Conservation (phyloP, 2,329 filamentous ascomycete genomes). For the Pseudopithomyces maydicus region DNA sequence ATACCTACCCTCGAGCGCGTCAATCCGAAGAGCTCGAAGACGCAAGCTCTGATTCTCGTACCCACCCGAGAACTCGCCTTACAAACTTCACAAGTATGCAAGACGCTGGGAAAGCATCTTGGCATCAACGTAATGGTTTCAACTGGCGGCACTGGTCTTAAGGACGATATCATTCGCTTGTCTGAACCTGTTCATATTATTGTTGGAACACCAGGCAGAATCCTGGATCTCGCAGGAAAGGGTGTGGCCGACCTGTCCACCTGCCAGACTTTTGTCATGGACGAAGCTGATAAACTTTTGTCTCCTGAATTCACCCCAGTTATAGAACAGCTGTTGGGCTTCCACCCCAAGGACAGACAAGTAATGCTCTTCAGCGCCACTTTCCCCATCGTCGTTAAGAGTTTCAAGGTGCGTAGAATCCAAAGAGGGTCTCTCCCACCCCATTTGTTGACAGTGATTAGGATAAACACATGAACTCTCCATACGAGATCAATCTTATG, state of each 20-base stretch:
- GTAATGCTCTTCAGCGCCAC: conserved; percentile 99
- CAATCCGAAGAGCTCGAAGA: conserved; percentile 95
- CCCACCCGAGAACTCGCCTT: conserved; percentile 96
- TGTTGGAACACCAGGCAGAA: conserved; percentile 94
- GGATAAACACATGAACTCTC: conserved; percentile 95
- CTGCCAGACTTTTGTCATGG: conserved; percentile 99
- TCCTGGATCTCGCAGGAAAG: conserved; percentile 94
- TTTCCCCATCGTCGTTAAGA: conserved; percentile 95
- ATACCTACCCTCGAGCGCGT: conserved; percentile 95
- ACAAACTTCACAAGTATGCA: conserved; percentile 99
- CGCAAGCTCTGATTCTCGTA: conserved; percentile 93
- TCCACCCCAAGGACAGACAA: conserved; percentile 96
- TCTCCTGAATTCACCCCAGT: conserved; percentile 97
- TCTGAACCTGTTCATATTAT: conserved; percentile 96
- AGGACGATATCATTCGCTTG: conserved; percentile 95
- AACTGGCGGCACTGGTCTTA: conserved; percentile 90
- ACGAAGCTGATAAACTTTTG: conserved; percentile 96
- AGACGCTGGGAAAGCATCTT: conserved; percentile 95
- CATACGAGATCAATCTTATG: conserved; percentile 99
- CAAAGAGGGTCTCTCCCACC: background rate
- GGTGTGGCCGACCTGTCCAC: conserved; percentile 94
- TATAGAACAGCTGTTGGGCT: conserved; percentile 92
- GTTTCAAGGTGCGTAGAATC: conserved; percentile 69
- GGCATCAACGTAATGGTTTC: conserved; percentile 99
- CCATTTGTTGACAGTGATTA: conserved; percentile 37